These are phyloP conservation scores for Penicillium ochrochloron DNA, from an alignment of 495 filamentous ascomycete species.

Conservation along the genomic window DNA sequence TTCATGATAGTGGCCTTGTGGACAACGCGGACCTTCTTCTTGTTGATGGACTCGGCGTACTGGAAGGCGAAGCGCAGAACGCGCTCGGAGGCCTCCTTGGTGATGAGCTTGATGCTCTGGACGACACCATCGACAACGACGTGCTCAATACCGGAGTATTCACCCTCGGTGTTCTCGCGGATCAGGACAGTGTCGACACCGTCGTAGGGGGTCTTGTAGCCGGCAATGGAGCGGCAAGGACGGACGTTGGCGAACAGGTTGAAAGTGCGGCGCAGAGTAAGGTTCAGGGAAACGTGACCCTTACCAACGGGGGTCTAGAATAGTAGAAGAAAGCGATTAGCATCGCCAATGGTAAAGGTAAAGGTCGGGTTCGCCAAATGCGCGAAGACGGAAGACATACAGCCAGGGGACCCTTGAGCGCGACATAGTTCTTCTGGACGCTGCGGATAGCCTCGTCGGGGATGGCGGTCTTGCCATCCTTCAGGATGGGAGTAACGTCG, in stretches of 20 bases:
- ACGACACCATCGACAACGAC: slow-evolving; percentile 97
- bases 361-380: neutral
- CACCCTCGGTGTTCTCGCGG: slow-evolving; percentile 99
- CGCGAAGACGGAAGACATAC: slow-evolving; percentile 57
- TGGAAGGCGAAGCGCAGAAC: slow-evolving; percentile 97
- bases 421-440: slow-evolving; percentile 90
- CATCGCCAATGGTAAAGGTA: slow-evolving; percentile 8
- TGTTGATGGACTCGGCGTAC: slow-evolving; percentile 87
- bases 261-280: slow-evolving; percentile 97
- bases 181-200: slow-evolving; percentile 96
- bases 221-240: slow-evolving; percentile 92
- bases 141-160: slow-evolving; percentile 99
- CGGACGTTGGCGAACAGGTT: slow-evolving; percentile 99
- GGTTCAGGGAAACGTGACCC: slow-evolving; percentile 98
- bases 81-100: slow-evolving; percentile 86
- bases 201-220: slow-evolving; percentile 99
- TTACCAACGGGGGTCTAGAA: slow-evolving; percentile 92
- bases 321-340: slow-evolving; percentile 24
- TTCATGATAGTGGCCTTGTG: slow-evolving; percentile 99
- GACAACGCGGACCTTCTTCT: slow-evolving; percentile 93
- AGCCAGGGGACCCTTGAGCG: slow-evolving; percentile 95
- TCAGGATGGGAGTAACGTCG: slow-evolving; percentile 89
- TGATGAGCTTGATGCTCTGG: slow-evolving; percentile 99
- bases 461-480: slow-evolving; percentile 91
- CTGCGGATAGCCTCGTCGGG: slow-evolving; percentile 88